Evolutionary conservation across 148 eudicot species (phyloP), one percentile per base, ranked within the genome.

Genomic region (Heliosperma pusillum): DNA sequence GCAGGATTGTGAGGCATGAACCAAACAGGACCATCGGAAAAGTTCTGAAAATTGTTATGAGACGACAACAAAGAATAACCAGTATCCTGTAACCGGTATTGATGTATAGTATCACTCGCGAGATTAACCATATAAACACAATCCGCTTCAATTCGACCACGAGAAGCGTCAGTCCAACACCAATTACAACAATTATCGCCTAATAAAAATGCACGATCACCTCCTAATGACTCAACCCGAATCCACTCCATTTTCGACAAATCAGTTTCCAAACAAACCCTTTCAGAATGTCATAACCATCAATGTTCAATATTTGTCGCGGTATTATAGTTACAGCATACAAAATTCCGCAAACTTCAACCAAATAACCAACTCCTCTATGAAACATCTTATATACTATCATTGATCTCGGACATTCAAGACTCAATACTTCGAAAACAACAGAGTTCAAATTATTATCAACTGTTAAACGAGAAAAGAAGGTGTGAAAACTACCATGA

Each of bases 131-230:
- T 12, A 29, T 76, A 76, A 8, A 76, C 33, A 45, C 71, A 66
- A 15, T 75, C 52, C 20, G 25, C 50, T 55, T 47, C 19, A 13
- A 75, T 27, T 58, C 25, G 62, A n/a, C 61, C 57, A 56, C 55
- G 20, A 3, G n/a, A 19, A 3, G 30, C 30, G 30, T 29, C 30
- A 29, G 30, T 29, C 25, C 58, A 25, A 3, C 66, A 69, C 73
- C 79, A 76, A 2, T 59, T 68, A 16, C 17, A 36, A 69, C 73
- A 1, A 3, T 1, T 22, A 9, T 0, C 0, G 16, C 67, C 42
- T 0, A 68, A 5, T 13, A 76, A 76, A 19, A 76, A 69, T 15
- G 79, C 73, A 17, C 67, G 58, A 45, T 45, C n/a, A n/a, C n/a
- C 72, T 9, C 25, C 44, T 56, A 76, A 67, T 24, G 25, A 24